A percentile compares a stretch with the other conserved stretches of the same genome.
These are phyloP conservation scores for Wickerhamomyces kurtzmanii DNA, from an alignment of 805 yeast genomes.

Conservation along the genomic window DNA sequence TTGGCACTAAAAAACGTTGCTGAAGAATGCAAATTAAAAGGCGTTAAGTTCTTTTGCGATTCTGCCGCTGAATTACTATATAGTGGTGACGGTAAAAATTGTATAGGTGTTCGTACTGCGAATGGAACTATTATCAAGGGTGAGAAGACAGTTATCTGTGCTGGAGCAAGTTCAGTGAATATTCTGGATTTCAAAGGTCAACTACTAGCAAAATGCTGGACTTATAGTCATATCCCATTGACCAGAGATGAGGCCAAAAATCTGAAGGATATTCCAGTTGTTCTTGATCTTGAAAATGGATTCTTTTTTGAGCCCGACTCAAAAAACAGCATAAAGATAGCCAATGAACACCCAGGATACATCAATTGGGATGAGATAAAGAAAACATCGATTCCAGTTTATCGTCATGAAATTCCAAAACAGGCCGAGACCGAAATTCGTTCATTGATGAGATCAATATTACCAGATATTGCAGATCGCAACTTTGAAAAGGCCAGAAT, in stretches of 20 bases:
- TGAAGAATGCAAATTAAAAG: no score
- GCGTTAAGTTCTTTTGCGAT: no score
- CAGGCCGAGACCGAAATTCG: constrained; percentile 18
- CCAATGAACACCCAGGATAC: constrained; percentile 28
- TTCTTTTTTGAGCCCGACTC: constrained; percentile 27
- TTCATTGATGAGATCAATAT: constrained; percentile 11
- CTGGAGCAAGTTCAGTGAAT: constrained; percentile 22
- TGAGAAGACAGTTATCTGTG: constrained; percentile 18
- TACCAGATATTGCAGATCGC: constrained; percentile 17
- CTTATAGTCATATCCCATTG: constrained; percentile 24
- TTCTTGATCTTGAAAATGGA: constrained; percentile 22
- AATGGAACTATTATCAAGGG: constrained; percentile 14
- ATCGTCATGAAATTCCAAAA: constrained; percentile 12
- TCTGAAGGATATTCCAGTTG: constrained; percentile 20
- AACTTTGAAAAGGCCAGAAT: constrained; percentile 13
- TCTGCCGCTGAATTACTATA: no score
- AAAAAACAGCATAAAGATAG: constrained; percentile 24
- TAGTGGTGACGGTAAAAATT: no score
- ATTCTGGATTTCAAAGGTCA: constrained; percentile 22
- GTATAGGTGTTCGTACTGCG: no score
- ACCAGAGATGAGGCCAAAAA: constrained; percentile 16
- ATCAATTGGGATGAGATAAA: constrained; percentile 8
- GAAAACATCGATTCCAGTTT: constrained; percentile 13
- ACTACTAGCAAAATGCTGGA: constrained; percentile 28
- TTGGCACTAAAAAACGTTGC: neutral